These are phyloP conservation scores for Peronosclerospora sorghi DNA, from an alignment of 352 stramenopile species.

Conservation along the genomic window DNA sequence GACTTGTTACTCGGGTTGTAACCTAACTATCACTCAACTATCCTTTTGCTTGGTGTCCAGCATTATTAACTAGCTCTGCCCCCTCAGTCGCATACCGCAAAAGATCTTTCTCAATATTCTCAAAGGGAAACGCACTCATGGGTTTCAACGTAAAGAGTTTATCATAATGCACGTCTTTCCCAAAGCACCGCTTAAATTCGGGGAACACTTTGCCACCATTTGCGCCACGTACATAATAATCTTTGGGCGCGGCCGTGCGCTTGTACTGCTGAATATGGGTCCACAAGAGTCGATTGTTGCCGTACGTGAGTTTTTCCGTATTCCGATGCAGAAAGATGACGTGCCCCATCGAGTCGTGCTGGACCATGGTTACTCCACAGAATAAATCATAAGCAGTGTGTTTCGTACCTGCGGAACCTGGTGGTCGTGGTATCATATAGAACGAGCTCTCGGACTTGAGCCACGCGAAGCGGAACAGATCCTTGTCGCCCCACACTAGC, in stretches of 20 bases:
- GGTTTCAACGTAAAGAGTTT: slow-evolving; percentile 58
- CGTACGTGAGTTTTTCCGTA: slow-evolving; percentile 44
- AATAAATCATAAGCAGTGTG: slow-evolving; percentile 42
- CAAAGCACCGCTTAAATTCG: slow-evolving; percentile 58
- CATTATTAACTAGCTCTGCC: slow-evolving; percentile 17
- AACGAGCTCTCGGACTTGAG: slow-evolving; percentile 61
- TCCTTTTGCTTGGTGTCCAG: slow-evolving; percentile 6
- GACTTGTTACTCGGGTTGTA: too few species aligned
- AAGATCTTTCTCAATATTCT: slow-evolving; percentile 42
- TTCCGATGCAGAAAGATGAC: slow-evolving; percentile 69
- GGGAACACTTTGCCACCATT: slow-evolving; percentile 60
- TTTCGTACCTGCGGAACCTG: slow-evolving; percentile 38
- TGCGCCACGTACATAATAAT: slow-evolving; percentile 51
- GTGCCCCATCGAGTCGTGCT: slow-evolving; percentile 43
- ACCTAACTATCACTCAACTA: too few species aligned
- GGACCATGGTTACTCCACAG: slow-evolving; percentile 64
- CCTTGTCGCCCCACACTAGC: slow-evolving; percentile 75
- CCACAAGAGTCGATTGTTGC: slow-evolving; percentile 36
- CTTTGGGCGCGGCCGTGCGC: slow-evolving; percentile 17
- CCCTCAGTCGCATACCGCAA: slow-evolving; percentile 36
- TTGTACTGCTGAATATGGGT: slow-evolving; percentile 57
- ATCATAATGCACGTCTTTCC: slow-evolving; percentile 56
- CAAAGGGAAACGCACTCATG: slow-evolving; percentile 53
- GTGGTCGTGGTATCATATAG: slow-evolving; percentile 42
- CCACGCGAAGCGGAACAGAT: slow-evolving; percentile 75